These are phyloP conservation scores for Tetratostichococcus sp. DNA, from an alignment of 139 green algal species.

Conservation along the genomic window DNA sequence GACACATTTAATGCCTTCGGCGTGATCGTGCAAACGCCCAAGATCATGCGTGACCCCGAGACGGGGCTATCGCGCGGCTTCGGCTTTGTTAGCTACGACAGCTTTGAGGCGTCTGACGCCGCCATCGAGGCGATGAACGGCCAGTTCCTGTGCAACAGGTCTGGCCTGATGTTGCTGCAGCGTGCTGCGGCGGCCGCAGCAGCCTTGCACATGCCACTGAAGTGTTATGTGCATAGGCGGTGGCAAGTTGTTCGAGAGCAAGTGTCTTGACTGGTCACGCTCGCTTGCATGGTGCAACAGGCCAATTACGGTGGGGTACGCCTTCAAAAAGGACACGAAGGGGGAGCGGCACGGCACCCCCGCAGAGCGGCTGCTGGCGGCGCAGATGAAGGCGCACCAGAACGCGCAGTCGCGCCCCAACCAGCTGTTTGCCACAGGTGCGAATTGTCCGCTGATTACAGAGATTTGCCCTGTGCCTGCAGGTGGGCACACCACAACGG, in stretches of 20 bases:
- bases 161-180: not conserved
- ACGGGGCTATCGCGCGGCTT: slow-evolving; percentile 84
- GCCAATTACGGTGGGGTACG: slow-evolving; percentile 87
- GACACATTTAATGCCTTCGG: slow-evolving; percentile 98
- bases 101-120: slow-evolving; percentile 87
- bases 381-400: slow-evolving; percentile 55
- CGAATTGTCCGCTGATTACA: no score
- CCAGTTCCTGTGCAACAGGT: slow-evolving; percentile 88
- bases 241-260: no score
- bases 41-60: slow-evolving; percentile 97
- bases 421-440: slow-evolving; percentile 82
- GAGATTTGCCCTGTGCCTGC: no score
- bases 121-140: slow-evolving; percentile 97
- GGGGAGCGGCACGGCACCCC: slow-evolving; percentile 94
- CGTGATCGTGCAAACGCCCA: slow-evolving; percentile 86
- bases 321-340: slow-evolving; percentile 97
- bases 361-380: slow-evolving; percentile 88
- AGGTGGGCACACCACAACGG: no score
- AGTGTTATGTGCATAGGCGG: no score
- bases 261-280: no score
- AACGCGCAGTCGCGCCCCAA: slow-evolving; percentile 64
- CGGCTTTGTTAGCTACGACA: slow-evolving; percentile 93
- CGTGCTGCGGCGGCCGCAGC: no score
- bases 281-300: slow-evolving; percentile 18
- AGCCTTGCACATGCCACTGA: no score